A percentile compares a stretch with the other conserved stretches of the same genome.
phyloP scores from a whole-genome alignment of 2,329 filamentous ascomycete genomes.

The Fusarium sp. region DNA sequence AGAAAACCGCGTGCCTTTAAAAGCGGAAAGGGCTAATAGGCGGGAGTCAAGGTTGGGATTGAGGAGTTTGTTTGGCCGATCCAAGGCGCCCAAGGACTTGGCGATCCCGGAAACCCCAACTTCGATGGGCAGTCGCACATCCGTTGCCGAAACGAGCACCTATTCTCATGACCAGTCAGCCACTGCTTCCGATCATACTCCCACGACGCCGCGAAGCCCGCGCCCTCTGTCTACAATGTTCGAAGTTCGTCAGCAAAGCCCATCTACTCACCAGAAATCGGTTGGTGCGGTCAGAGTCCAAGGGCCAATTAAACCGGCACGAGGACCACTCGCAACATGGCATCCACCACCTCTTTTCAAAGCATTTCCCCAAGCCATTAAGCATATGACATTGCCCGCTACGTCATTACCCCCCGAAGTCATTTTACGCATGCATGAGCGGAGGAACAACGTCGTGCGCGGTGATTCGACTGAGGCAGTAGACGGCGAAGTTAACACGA shows the following conservation, averaged over 20 bases:
- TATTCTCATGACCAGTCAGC: constrained; percentile 59
- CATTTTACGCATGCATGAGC: constrained; percentile 74
- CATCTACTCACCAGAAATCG: constrained; percentile 24
- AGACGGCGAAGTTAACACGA: constrained; percentile 26
- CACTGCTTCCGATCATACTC: constrained; percentile 56
- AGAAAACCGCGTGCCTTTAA: constrained; percentile 60
- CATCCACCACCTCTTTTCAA: constrained; percentile 86
- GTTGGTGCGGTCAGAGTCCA: constrained; percentile 27
- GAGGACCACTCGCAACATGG: constrained; percentile 65
- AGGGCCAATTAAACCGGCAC: constrained; percentile 39
- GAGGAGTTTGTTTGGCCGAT: constrained; percentile 66
- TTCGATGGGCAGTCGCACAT: constrained; percentile 61
- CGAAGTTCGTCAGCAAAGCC: constrained; percentile 38
- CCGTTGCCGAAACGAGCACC: constrained; percentile 62
- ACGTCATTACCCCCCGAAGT: constrained; percentile 79
- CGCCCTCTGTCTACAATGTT: constrained; percentile 47
- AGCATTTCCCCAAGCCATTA: constrained; percentile 87
- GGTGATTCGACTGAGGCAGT: constrained; percentile 34
- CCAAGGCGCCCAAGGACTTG: constrained; percentile 56
- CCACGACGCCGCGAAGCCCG: constrained; percentile 46
- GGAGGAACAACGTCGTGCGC: constrained; percentile 54
- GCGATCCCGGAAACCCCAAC: constrained; percentile 52
- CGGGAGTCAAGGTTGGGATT: constrained; percentile 69
- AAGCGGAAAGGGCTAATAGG: constrained; percentile 59
- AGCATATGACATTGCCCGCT: constrained; percentile 79